Conservation (phyloP, 208 protist genomes). For the Acanthamoeba triangularis region DNA sequence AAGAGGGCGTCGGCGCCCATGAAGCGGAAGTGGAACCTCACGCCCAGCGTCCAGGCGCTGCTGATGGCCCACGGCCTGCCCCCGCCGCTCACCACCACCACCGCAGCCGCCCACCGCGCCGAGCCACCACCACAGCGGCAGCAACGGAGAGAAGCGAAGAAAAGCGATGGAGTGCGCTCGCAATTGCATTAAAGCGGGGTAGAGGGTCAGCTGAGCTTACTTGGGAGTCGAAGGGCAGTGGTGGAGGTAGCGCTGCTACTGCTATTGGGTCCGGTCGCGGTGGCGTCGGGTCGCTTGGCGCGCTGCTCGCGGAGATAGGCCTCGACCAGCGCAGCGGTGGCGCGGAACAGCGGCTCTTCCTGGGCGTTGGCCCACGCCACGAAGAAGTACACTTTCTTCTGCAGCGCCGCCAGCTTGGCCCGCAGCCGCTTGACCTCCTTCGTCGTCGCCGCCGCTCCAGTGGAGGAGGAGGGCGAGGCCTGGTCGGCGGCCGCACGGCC, state of each 20-base stretch:
- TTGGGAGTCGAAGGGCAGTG: no score
- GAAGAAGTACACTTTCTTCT: slow-evolving; percentile 48
- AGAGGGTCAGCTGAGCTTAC: no score
- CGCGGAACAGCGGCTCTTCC: background rate
- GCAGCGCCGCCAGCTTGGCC: background rate
- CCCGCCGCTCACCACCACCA: no score
- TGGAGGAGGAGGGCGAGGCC: background rate
- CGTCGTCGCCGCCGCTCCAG: background rate
- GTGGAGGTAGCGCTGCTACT: no score
- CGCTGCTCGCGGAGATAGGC: background rate
- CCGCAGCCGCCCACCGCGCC: no score
- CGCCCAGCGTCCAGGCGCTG: background rate
- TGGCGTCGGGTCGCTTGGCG: no score
- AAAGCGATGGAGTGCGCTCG: no score
- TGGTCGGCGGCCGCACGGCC: background rate
- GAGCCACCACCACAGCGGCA: no score
- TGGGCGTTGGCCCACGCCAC: slow-evolving; percentile 17
- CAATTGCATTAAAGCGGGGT: no score
- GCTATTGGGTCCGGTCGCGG: no score
- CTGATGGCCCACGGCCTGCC: background rate
- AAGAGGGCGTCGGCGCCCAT: background rate
- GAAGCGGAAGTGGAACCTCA: background rate
- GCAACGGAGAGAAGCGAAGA: no score
- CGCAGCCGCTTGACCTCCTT: slow-evolving; percentile 9
- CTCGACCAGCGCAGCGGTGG: background rate